These are phyloP conservation scores for Cucumis cinereus DNA, from an alignment of 306 rosid genomes.

Conservation along the genomic window DNA sequence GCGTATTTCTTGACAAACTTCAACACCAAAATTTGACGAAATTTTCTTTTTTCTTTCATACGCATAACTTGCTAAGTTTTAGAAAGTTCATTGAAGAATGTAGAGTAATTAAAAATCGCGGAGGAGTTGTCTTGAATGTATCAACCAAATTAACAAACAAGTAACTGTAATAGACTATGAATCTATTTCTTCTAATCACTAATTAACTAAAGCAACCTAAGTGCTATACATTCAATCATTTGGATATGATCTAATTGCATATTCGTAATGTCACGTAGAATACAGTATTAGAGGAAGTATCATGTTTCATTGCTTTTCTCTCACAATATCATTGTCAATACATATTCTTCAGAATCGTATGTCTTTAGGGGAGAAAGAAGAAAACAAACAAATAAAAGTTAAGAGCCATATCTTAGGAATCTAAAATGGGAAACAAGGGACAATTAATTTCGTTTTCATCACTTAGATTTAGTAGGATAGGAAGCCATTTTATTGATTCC, in stretches of 20 bases:
- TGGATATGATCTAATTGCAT: neutral
- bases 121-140: neutral
- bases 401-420: neutral
- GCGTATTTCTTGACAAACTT: neutral
- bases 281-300: neutral
- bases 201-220: neutral
- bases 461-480: slow-evolving; percentile 47
- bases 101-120: neutral
- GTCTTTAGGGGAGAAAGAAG: neutral
- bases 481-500: slow-evolving; percentile 65
- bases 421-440: neutral
- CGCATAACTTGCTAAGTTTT: neutral
- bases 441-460: neutral
- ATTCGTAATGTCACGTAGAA: neutral
- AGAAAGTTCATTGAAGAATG: neutral
- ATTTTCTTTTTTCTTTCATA: neutral
- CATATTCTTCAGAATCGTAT: neutral
- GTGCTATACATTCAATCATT: neutral
- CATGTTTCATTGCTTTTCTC: neutral
- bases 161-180: neutral
- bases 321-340: neutral
- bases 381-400: neutral
- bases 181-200: neutral
- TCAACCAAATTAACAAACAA: neutral
- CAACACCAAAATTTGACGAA: neutral